A percentile compares a stretch with the other conserved stretches of the same genome.
phyloP scores from a whole-genome alignment of 1,139 yeast genomes.

The Yamadazyma blattariae region DNA sequence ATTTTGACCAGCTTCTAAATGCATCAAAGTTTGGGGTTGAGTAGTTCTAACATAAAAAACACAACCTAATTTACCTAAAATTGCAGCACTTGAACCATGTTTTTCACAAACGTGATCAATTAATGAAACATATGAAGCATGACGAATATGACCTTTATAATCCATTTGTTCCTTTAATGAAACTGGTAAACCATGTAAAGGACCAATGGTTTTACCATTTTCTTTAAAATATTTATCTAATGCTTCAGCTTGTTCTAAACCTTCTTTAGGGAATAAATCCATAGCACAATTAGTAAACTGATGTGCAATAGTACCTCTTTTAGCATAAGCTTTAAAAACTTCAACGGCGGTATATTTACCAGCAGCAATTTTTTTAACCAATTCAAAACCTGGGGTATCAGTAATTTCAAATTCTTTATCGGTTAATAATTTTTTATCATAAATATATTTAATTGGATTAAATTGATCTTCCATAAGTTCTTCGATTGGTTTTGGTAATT shows the following conservation, averaged over 20 bases:
- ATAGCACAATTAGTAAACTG: constrained; percentile 37
- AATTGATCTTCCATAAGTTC: constrained; percentile 40
- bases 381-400: constrained; percentile 35
- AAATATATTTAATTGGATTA: constrained; percentile 44
- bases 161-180: constrained; percentile 55
- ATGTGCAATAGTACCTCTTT: constrained; percentile 42
- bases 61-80: constrained; percentile 63
- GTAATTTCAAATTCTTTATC: constrained; percentile 47
- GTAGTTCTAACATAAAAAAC: constrained; percentile 51
- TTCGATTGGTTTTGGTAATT: constrained; percentile 34
- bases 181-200: constrained; percentile 56
- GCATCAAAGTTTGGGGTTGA: constrained; percentile 50
- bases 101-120: constrained; percentile 48
- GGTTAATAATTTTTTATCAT: constrained; percentile 41
- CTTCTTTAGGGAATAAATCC: constrained; percentile 34
- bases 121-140: constrained; percentile 60
- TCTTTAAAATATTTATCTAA: constrained; percentile 40
- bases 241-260: constrained; percentile 30
- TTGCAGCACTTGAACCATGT: constrained; percentile 50
- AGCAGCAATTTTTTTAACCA: constrained; percentile 32
- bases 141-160: constrained; percentile 54
- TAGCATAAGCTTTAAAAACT: constrained; percentile 50
- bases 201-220: constrained; percentile 64
- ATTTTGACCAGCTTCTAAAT: constrained; percentile 43
- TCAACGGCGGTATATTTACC: constrained; percentile 40